Evolutionary conservation across 2,329 filamentous ascomycete species (phyloP), one percentile per base, ranked within the genome.

Genomic region (Stachybotrys echinatus): DNA sequence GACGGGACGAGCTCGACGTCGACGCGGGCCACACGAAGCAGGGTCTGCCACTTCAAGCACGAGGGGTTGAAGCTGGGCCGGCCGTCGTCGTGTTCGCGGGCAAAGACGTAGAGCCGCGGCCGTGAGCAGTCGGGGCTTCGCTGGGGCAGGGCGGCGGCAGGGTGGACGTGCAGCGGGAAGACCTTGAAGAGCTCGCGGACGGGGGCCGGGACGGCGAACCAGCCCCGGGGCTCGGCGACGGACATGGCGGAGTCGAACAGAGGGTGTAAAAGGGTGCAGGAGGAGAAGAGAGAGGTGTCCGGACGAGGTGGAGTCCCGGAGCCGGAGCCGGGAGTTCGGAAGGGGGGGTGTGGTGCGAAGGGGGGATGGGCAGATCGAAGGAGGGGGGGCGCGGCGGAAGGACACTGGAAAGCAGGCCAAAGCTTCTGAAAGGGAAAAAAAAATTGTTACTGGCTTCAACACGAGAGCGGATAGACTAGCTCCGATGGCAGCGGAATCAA

Each of bases 31-130:
- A 96, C 89, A 60, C 83, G 88, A 54, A 99, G 78, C 67, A 90
- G 94, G 23, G 91, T 85, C 90, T 95, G 94, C 91, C 91, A 97
- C 74, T 92, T 96, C 62, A 97, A 75, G 74, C 94, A 99, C 51
- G 85, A 83, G 12, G 94, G 94, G 65, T 97, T 97, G 72, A 87
- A 95, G 56, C 89, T 95, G 22, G 91, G 88, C 23, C 74, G 71
- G 5, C 83, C 84, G 59, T 83, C 86, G n/a, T 77, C 71, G 1
- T 81, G 73, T 14, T 78, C 81, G 27, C 27, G 27, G 52, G 82
- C 80, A 69, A 96, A 97, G 50, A 96, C 76, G 66, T 91, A 91
- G 8, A 99, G 74, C 10, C 81, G 77, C 54, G 79, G 75, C 6
- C 73, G 65, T 19, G 65, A 48, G 27, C 53, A 34, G 44, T 34